Evolutionary conservation across 306 rosid species (phyloP).

Genomic region (Geum urbanum): DNA sequence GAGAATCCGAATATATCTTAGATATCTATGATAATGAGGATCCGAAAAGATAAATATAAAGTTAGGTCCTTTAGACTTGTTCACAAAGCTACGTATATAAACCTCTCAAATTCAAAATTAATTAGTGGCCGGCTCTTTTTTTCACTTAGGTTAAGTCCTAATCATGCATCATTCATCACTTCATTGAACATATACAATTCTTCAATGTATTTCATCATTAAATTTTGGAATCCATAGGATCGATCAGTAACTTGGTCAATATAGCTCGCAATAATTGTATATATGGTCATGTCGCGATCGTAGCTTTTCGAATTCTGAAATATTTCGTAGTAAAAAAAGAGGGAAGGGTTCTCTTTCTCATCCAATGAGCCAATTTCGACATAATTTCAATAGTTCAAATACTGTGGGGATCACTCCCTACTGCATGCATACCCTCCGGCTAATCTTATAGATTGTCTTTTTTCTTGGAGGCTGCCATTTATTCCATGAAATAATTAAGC

Average conservation of each 20-base stretch:
- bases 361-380: too few relatives aligned
- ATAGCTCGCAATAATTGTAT: neutral
- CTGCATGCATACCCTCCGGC: too few relatives aligned
- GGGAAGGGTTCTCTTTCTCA: too few relatives aligned
- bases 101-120: too few relatives aligned
- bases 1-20: too few relatives aligned
- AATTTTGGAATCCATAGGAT: neutral
- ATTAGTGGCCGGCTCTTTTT: neutral
- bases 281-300: neutral
- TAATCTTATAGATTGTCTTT: neutral
- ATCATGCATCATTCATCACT: neutral
- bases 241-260: neutral
- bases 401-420: constrained; percentile 16
- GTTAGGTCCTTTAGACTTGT: too few relatives aligned
- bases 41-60: too few relatives aligned
- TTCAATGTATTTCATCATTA: constrained; percentile 3
- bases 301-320: constrained; percentile 11
- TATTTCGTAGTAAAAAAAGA: constrained; percentile 6
- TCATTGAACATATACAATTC: neutral
- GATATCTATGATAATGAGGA: too few relatives aligned
- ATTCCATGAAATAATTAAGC: neutral
- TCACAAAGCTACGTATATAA: too few relatives aligned
- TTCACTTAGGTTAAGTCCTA: neutral
- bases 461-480: neutral
- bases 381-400: too few relatives aligned